Evolutionary conservation across 306 rosid genomes (phyloP), one percentile per base, ranked within the genome.

Genomic region (Ceratonia siliqua): DNA sequence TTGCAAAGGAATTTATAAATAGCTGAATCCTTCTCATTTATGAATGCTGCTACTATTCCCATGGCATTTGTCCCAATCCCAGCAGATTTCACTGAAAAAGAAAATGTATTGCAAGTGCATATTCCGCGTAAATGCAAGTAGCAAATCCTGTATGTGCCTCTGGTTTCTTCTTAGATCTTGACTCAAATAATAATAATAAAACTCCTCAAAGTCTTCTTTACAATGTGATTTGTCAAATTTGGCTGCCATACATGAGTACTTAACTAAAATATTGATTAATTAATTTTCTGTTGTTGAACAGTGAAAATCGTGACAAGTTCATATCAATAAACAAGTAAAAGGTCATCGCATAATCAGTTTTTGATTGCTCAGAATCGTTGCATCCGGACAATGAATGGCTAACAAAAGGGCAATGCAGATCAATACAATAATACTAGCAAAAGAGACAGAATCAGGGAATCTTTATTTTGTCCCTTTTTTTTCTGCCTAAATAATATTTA

Each of bases 371-470:
- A 62, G 46, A 73, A 59, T 62, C 46, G 1, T n/a, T 20, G 78
- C 77, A 24, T 49, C 73, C 36, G 65, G 80, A 84, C 62, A 68
- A 56, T 24, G 49, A 50, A 59, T 67, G 33, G 62, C 27, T 46
- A n/a, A 56, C 46, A 48, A 32, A 32, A 24, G 17, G 58, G 56
- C 76, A 78, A 35, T 39, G 22, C 24, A 43, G 12, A 39, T 32
- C 13, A 43, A 20, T 50, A 68, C 69, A 24, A 15, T 33, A 33
- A 45, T 17, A 22, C 53, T 55, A 15, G 41, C 62, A 50, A 46
- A 70, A 45, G 38, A 28, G 32, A 69, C 36, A 36, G 64, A 57
- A 50, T 48, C 81, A 48, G 75, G 70, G 87, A 86, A 82, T 82
- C 87, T 64, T 46, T 66, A 69, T 70, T 71, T 79, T 74, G 78